phyloP scores from a whole-genome alignment of 108 stramenopile species.

The Ochromonas danica region DNA sequence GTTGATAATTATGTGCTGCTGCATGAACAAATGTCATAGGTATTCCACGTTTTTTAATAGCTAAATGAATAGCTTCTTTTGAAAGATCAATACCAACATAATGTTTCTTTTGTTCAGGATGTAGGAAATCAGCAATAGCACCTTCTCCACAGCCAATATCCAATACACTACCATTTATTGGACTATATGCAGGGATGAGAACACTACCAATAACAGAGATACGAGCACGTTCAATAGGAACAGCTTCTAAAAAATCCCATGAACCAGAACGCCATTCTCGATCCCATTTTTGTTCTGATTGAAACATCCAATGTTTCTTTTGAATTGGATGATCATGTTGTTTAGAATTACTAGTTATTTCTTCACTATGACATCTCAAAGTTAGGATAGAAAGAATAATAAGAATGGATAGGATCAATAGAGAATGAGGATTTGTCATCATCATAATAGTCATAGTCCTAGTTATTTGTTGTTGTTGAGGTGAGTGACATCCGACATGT shows the following conservation, averaged over 20 bases:
- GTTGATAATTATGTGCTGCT: neutral
- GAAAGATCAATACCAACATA: conserved; percentile 24
- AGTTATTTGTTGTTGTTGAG: too few relatives aligned
- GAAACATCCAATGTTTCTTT: neutral
- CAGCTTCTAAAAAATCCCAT: neutral
- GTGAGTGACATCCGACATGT: too few relatives aligned
- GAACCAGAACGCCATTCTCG: neutral
- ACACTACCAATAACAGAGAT: neutral
- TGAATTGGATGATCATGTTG: too few relatives aligned
- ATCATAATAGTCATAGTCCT: too few relatives aligned
- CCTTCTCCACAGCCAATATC: conserved; percentile 22
- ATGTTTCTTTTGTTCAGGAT: neutral
- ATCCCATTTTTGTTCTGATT: neutral
- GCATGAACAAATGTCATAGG: neutral
- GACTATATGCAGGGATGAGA: neutral
- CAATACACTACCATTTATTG: conserved; percentile 18
- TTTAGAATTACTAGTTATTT: too few relatives aligned
- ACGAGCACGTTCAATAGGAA: conserved; percentile 19
- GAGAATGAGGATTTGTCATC: too few relatives aligned
- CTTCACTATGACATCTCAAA: too few relatives aligned
- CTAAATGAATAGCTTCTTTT: neutral
- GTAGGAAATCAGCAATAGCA: neutral
- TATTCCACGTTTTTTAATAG: neutral
- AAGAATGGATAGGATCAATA: too few relatives aligned
- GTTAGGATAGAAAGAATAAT: too few relatives aligned